These are phyloP conservation scores for Fusarium sacchari DNA, from an alignment of 2,329 filamentous ascomycete genomes.

Conservation along the genomic window DNA sequence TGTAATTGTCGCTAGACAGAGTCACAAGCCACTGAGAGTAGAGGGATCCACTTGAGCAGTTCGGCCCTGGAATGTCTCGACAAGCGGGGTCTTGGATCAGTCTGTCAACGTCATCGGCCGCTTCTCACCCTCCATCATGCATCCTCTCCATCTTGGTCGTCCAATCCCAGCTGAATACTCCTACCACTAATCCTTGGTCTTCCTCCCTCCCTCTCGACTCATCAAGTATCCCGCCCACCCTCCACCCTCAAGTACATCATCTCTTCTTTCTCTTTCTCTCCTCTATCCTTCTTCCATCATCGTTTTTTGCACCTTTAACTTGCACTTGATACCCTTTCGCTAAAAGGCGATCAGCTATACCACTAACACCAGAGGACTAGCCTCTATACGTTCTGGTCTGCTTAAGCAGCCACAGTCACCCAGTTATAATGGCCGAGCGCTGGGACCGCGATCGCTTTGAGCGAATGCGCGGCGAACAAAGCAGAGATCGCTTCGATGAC, in stretches of 20 bases:
- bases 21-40: constrained; percentile 36
- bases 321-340: constrained; percentile 19
- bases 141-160: constrained; percentile 21
- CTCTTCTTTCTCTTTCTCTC: constrained; percentile 6
- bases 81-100: constrained; percentile 34
- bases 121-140: constrained; percentile 29
- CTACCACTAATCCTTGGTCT: constrained; percentile 22
- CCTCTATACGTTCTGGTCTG: constrained; percentile 18
- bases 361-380: constrained; percentile 15
- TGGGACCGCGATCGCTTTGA: constrained; percentile 67
- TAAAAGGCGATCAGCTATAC: not conserved
- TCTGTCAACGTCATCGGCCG: constrained; percentile 44
- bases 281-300: constrained; percentile 11
- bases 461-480: constrained; percentile 52
- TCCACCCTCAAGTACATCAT: constrained; percentile 34
- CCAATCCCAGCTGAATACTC: constrained; percentile 26
- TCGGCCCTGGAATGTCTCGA: constrained; percentile 34
- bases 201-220: constrained; percentile 19
- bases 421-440: constrained; percentile 48
- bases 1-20: constrained; percentile 15
- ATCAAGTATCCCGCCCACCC: constrained; percentile 41
- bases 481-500: constrained; percentile 65
- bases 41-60: constrained; percentile 21
- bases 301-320: not conserved
- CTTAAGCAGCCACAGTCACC: constrained; percentile 15